Evolutionary conservation across 257 asterid species (phyloP), one percentile per base, ranked within the genome.

Genomic region (Cynanchum wilfordii): DNA sequence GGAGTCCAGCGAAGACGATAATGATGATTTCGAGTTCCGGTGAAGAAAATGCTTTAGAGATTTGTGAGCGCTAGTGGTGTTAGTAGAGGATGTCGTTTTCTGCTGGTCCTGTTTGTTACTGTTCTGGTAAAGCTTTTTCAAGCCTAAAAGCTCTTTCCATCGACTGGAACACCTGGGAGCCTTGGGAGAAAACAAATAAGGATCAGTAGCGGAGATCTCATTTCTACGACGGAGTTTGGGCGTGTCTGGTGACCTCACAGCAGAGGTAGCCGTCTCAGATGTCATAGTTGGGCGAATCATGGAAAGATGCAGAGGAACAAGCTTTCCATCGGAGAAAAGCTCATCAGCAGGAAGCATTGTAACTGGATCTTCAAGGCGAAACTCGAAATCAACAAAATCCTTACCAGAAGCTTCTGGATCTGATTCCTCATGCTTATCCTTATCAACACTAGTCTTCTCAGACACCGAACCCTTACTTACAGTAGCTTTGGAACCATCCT

Each of bases 101-200:
- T 58, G 82, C 62, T 79, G 82, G 70, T 85, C 92, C 52, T 66
- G 86, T 84, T 75, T 84, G 66, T 72, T 79, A 78, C 77, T 82
- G 73, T 83, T 88, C 54, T 87, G 90, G n/a, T 85, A 82, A 66
- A 88, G 87, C 76, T 87, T 94, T 83, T 84, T 91, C 79, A 87
- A 74, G 17, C 97, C 93, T 64, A 93, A 80, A 50, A 93, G 85
- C 91, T 89, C 97, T 70, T 85, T 93, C 98, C 98, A 93, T 45
- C 96, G 82, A 74, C 90, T 89, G 24, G 97, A 86, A 80, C 98
- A 89, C 66, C 90, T 83, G 29, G 98, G 97, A 69, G 98, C 96
- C 79, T 88, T 93, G 4, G 97, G 96, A 10, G 97, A 93, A 74
- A 91, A 91, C 79, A 89, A 45, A 69, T 82, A 85, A 25, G 96